Conservation (phyloP, 257 asterid genomes). For the Coffea canephora region DNA sequence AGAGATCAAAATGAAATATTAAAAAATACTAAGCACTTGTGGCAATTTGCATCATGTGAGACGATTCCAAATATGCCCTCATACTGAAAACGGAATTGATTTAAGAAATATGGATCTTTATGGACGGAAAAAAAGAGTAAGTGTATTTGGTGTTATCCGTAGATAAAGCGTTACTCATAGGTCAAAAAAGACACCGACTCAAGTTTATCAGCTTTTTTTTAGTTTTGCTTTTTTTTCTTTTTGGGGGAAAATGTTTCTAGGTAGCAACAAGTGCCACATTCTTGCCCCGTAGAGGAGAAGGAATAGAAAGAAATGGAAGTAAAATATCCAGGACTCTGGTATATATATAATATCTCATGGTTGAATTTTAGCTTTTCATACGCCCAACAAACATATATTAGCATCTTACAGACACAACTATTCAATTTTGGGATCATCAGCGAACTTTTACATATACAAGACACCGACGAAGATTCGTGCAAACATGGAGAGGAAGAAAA, state of each 20-base stretch:
- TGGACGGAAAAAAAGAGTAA: neutral
- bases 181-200: constrained; percentile 2
- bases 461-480: neutral
- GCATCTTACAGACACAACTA: too few species aligned
- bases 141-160: neutral
- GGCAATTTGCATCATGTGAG: neutral
- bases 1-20: neutral
- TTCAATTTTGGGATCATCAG: neutral
- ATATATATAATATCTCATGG: neutral
- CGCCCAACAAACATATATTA: too few species aligned
- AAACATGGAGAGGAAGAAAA: too few species aligned
- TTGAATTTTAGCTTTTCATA: too few species aligned
- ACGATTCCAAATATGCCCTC: neutral
- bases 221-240: neutral
- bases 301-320: too few species aligned
- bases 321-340: too few species aligned
- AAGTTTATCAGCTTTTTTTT: neutral
- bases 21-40: neutral
- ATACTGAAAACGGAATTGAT: neutral
- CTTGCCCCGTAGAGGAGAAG: neutral
- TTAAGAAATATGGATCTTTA: neutral
- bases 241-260: neutral
- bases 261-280: neutral
- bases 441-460: neutral
- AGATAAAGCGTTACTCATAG: neutral